Base-by-base conservation (phyloP, 2,329 filamentous ascomycete genomes). In the Pseudogymnoascus sp. region DNA sequence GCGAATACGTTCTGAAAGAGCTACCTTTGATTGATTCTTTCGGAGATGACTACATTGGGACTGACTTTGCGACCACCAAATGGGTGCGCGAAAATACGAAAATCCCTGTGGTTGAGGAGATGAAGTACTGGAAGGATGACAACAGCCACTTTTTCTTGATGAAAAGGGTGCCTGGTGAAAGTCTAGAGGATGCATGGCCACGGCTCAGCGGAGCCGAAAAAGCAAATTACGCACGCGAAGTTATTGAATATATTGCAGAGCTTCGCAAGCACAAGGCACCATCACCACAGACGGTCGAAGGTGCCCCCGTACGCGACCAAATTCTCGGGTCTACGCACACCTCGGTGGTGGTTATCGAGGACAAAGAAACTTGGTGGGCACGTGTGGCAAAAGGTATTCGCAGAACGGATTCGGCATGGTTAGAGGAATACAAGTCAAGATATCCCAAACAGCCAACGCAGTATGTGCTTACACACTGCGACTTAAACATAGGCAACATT, bases 401-500 rank as follows among this genome's bases (percentile, higher is more conserved):
- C 1, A 5, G 9, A 9, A 21, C 1, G 5, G 8, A 18, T 5
- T 9, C 4, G 40, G n/a, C 40, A 9, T 43, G 40, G 40, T 4
- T 43, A 4, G 16, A 61, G 52, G 61, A 59, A 38, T 66, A 23
- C 63, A 55, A 62, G 28, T 25, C 2, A 61, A 61, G 23, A 64
- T 66, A 55, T 63, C 68, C 63, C 40, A 64, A 7, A 7, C 16
- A 37, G 64, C 60, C 40, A 25, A 18, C 35, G 58, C 74, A 71
- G 11, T 73, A 71, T 58, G 72, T 73, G n/a, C 77, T 77, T 65
- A 77, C 74, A 1, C 75, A 78, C 60, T 70, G 71, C 8, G 75
- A 79, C 62, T 67, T 78, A 5, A 72, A 69, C 11, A 66, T 67
- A 35, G 67, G 70, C 5, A 78, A 78, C 59, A 75, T 78, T 59